A percentile compares a stretch with the other conserved stretches of the same genome.
phyloP scores from a whole-genome alignment of 108 stramenopile species.

The Asterionellopsis glacialis region DNA sequence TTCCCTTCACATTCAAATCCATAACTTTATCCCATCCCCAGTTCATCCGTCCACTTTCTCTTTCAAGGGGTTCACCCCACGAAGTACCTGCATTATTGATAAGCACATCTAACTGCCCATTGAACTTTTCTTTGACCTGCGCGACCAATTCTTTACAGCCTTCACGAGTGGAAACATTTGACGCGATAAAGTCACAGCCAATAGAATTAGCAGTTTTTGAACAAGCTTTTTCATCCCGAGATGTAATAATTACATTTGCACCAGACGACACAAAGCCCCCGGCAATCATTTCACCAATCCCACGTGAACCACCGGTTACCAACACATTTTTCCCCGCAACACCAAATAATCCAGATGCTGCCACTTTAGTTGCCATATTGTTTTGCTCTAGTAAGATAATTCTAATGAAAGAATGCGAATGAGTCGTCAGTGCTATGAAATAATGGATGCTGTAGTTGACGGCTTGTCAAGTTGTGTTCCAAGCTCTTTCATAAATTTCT shows the following conservation, averaged over 20 bases:
- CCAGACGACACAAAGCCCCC: constrained; percentile 65
- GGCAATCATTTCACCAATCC: constrained; percentile 91
- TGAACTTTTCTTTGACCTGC: constrained; percentile 49
- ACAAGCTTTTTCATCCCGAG: constrained; percentile 76
- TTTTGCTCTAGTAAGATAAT: too few relatives aligned
- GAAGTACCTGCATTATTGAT: constrained; percentile 77
- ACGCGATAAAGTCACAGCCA: constrained; percentile 44
- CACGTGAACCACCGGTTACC: constrained; percentile 88
- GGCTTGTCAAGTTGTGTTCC: too few relatives aligned
- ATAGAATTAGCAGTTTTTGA: constrained; percentile 52
- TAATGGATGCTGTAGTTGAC: too few relatives aligned
- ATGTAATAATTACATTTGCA: constrained; percentile 83
- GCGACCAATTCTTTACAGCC: constrained; percentile 75
- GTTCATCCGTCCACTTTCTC: constrained; percentile 77
- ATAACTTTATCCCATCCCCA: constrained; percentile 95
- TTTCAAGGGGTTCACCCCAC: constrained; percentile 60
- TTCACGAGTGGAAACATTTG: constrained; percentile 75
- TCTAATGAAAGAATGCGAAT: too few relatives aligned
- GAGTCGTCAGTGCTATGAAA: too few relatives aligned
- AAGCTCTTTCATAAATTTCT: too few relatives aligned
- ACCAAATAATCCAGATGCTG: constrained; percentile 29
- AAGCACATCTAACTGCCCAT: constrained; percentile 66
- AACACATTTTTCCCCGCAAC: constrained; percentile 79
- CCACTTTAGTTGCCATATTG: too few relatives aligned
- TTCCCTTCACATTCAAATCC: constrained; percentile 91